Base-by-base conservation (phyloP, 73 alveolate genomes). In the Stentor coeruleus region DNA sequence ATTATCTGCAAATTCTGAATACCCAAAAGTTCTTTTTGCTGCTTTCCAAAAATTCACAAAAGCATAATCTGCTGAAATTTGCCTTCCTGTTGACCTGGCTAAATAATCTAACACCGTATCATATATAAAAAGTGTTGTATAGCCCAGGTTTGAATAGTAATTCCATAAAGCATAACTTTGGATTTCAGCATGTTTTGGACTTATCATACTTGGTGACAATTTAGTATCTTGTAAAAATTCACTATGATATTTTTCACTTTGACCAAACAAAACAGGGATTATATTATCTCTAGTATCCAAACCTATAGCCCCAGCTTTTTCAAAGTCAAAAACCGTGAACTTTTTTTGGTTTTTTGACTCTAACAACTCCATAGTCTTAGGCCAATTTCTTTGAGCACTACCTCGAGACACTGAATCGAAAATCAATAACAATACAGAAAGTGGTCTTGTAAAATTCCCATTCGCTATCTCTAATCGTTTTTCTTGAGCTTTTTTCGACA, bases 381-480 rank as follows among this genome's bases (percentile, higher is more conserved):
- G n/a, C 37, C n/a, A 66, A 33, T 66, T 66, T 15, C 36, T 66
- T 1, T 33, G 37, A 26, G 37, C n/a, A 33, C 37, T 20, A 33
- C 15, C n/a, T 66, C 79, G n/a, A 1, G 79, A 66, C 36, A 66
- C 79, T 66, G 79, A 66, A 66, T 66, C 79, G 33, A 66, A 31
- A 20, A 66, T 20, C 36, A 66, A 33, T 20, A 66, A 28, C 1
- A 66, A 11, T 31, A 66, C 79, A 28, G 79, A 28, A 66, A 66
- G 39, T 2, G 79, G 79, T 2, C 33, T 66, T 20, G n/a, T n/a
- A n/a, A n/a, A n/a, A n/a, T n/a, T n/a, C n/a, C n/a, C n/a, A n/a
- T n/a, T n/a, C n/a, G n/a, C n/a, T n/a, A n/a, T n/a, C n/a, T n/a
- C n/a, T n/a, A n/a, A n/a, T n/a, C n/a, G n/a, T n/a, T n/a, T n/a